phyloP scores from a whole-genome alignment of 257 asterid genomes.

The Hygrophila difformis region DNA sequence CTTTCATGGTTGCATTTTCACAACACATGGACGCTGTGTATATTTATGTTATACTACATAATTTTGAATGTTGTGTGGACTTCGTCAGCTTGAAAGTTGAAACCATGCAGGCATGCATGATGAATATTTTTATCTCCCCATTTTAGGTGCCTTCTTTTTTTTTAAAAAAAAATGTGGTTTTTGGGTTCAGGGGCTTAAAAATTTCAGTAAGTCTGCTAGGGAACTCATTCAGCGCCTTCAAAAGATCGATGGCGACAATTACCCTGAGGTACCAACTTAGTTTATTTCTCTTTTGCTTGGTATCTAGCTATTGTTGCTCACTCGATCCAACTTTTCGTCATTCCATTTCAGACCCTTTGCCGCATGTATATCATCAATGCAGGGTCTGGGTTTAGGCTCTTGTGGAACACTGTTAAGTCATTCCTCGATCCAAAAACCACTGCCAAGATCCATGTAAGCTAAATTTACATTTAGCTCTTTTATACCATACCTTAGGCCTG shows the following conservation, averaged over 20 bases:
- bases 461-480: constrained; percentile 3
- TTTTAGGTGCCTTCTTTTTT: no score
- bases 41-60: no score
- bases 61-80: no score
- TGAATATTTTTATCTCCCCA: no score
- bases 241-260: constrained; percentile 83
- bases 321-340: not conserved
- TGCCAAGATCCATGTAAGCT: constrained; percentile 79
- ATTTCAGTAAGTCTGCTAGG: constrained; percentile 79
- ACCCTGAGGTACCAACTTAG: constrained; percentile 62
- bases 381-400: constrained; percentile 92
- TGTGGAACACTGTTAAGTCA: constrained; percentile 93
- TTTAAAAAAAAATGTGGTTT: not conserved
- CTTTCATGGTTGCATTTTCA: not conserved
- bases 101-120: no score
- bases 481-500: no score
- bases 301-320: not conserved
- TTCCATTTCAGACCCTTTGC: constrained; percentile 55
- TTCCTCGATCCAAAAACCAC: constrained; percentile 98
- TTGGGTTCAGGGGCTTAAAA: constrained; percentile 74
- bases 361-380: constrained; percentile 99
- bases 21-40: no score
- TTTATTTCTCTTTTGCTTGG: no score
- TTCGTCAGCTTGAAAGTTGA: no score
- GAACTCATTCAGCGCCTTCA: constrained; percentile 90